Conservation (phyloP, 352 stramenopile species). For the Phytophthora constricta region DNA sequence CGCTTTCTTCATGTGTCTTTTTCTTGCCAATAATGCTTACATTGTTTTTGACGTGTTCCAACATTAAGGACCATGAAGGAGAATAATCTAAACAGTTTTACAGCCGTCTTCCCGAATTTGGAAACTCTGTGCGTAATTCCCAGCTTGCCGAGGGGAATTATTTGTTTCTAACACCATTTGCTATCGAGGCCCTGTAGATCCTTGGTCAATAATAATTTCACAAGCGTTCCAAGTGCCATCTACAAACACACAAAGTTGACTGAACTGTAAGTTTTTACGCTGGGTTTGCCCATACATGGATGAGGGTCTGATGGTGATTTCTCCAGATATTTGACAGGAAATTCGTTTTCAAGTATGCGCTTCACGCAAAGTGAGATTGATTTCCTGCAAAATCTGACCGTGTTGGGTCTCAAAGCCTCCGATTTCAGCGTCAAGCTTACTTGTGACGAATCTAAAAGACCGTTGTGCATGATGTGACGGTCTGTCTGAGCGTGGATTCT, state of each 20-base stretch:
- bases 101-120: slow-evolving; percentile 51
- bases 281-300: not conserved
- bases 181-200: slow-evolving; percentile 26
- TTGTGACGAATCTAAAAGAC: slow-evolving; percentile 35
- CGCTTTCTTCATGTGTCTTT: no score
- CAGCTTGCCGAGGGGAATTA: not conserved
- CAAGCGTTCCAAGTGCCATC: slow-evolving; percentile 46
- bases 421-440: slow-evolving; percentile 39
- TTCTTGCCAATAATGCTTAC: not conserved
- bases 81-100: slow-evolving; percentile 42
- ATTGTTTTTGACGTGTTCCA: slow-evolving; percentile 12
- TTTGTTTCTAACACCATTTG: not conserved
- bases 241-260: slow-evolving; percentile 54
- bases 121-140: slow-evolving; percentile 42
- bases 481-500: slow-evolving; percentile 22
- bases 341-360: slow-evolving; percentile 36
- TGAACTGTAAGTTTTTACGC: slow-evolving; percentile 33
- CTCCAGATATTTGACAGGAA: slow-evolving; percentile 37
- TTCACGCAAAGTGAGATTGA: slow-evolving; percentile 49
- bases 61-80: not conserved
- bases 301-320: not conserved
- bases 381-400: slow-evolving; percentile 34
- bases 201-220: slow-evolving; percentile 57
- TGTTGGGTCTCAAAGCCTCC: slow-evolving; percentile 29
- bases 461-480: slow-evolving; percentile 30